Evolutionary conservation across 345 rosid genomes (phyloP).

Genomic region (Aquilaria yunnanensis): DNA sequence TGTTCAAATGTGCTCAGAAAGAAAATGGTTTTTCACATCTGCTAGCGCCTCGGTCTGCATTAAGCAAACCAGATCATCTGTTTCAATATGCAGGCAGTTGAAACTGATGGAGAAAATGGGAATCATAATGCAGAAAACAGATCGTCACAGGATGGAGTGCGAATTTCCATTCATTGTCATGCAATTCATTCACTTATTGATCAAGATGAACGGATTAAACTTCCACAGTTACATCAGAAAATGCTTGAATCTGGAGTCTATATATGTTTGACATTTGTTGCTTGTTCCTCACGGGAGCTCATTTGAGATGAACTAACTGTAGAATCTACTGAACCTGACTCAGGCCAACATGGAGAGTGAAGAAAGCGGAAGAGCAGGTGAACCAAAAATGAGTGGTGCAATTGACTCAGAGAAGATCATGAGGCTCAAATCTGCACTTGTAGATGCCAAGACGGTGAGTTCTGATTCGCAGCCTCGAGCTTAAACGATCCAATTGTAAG

Average conservation of each 20-base stretch:
- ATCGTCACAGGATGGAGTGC: conserved; percentile 10
- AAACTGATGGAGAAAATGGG: conserved; percentile 17
- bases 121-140: conserved; percentile 17
- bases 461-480: background rate
- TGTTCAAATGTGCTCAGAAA: background rate
- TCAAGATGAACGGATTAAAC: background rate
- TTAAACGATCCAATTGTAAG: background rate
- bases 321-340: conserved; percentile 1
- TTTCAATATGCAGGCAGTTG: conserved; percentile 25
- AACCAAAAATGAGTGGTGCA: conserved; percentile 1
- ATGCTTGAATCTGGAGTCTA: background rate
- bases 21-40: conserved; percentile 3
- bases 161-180: background rate
- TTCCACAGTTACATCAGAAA: background rate
- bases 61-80: background rate
- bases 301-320: background rate
- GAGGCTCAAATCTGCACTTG: conserved; percentile 21
- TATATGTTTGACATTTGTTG: background rate
- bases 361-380: conserved; percentile 10
- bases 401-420: conserved; percentile 17
- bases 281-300: background rate
- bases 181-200: background rate
- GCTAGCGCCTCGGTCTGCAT: background rate
- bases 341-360: conserved; percentile 13
- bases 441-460: conserved; percentile 30